Percentiles rank a stretch among this genome's conserved stretches.
Evolutionary conservation across 495 filamentous ascomycete species (phyloP).

Genomic region (Xylaria acuta): DNA sequence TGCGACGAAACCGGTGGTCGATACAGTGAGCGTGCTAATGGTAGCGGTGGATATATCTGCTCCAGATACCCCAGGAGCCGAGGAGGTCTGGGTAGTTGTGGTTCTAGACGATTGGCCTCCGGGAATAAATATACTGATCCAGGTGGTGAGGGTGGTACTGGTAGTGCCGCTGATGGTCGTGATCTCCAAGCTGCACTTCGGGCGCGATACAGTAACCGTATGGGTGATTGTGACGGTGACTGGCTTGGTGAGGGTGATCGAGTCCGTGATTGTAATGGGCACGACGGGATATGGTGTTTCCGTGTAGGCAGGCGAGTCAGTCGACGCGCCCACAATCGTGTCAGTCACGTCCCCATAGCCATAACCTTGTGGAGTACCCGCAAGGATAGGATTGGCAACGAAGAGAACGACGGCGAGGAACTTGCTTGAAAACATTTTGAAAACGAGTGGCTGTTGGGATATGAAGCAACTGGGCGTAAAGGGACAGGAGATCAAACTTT

Average conservation of each 20-base stretch:
- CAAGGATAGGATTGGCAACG: slow-evolving; percentile 3
- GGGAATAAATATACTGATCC: slow-evolving; percentile 10
- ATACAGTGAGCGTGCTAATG: background rate
- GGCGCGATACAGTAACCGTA: slow-evolving; percentile 4
- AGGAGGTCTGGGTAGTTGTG: background rate
- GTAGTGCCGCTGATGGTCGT: slow-evolving; percentile 15
- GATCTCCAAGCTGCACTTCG: slow-evolving; percentile 2
- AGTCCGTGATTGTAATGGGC: slow-evolving; percentile 16
- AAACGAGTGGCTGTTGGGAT: slow-evolving; percentile 11
- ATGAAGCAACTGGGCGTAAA: background rate
- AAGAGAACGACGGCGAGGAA: background rate
- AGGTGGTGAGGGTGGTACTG: slow-evolving; percentile 9
- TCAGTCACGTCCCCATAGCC: slow-evolving; percentile 24
- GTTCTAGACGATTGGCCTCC: background rate
- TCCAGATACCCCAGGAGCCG: background rate
- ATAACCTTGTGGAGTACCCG: slow-evolving; percentile 13
- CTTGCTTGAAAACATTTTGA: slow-evolving; percentile 6
- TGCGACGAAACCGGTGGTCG: background rate
- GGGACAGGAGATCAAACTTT: too few relatives aligned
- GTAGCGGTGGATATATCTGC: background rate
- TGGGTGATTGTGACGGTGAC: slow-evolving; percentile 5
- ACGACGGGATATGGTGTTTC: background rate
- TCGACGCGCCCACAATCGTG: background rate
- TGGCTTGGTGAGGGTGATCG: slow-evolving; percentile 16
- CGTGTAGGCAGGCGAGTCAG: background rate